Conservation (phyloP, 78 protist species). For the Chrysochromulina parva region DNA sequence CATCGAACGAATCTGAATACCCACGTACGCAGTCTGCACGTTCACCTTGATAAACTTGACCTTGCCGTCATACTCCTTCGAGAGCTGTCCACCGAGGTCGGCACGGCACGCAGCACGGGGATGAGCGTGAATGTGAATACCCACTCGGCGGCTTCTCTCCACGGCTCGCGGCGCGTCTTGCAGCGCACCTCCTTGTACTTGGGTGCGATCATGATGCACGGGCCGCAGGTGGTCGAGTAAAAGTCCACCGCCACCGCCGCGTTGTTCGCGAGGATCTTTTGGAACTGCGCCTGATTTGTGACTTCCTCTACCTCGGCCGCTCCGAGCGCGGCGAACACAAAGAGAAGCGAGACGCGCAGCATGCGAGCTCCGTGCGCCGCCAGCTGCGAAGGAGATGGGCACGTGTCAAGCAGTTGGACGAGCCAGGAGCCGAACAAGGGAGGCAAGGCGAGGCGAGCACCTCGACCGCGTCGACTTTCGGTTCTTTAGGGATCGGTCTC, state of each 20-base stretch:
- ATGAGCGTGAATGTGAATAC: too few species aligned
- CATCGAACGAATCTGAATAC: constrained; percentile 29
- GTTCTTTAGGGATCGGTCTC: too few species aligned
- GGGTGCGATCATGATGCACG: constrained; percentile 39
- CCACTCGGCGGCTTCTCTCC: background rate
- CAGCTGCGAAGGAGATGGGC: too few species aligned
- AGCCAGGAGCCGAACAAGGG: too few species aligned
- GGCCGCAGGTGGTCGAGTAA: constrained; percentile 26
- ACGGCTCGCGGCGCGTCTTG: background rate
- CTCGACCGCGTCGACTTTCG: too few species aligned
- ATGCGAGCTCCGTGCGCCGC: too few species aligned
- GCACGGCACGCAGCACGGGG: too few species aligned
- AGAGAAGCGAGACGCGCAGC: too few species aligned
- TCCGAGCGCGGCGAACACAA: too few species aligned
- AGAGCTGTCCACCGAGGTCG: background rate
- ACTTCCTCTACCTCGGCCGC: background rate
- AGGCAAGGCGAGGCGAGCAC: too few species aligned
- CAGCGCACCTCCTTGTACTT: constrained; percentile 16
- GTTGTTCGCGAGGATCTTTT: constrained; percentile 13
- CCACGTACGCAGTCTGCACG: background rate
- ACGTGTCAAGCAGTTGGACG: too few species aligned
- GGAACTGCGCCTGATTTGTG: background rate
- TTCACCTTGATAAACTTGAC: constrained; percentile 28
- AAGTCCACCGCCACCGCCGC: constrained; percentile 31
- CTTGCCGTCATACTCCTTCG: background rate